Evolutionary conservation across 2,329 filamentous ascomycete genomes (phyloP), one percentile per base, ranked within the genome.

Genomic region (Aspergillus candidus): DNA sequence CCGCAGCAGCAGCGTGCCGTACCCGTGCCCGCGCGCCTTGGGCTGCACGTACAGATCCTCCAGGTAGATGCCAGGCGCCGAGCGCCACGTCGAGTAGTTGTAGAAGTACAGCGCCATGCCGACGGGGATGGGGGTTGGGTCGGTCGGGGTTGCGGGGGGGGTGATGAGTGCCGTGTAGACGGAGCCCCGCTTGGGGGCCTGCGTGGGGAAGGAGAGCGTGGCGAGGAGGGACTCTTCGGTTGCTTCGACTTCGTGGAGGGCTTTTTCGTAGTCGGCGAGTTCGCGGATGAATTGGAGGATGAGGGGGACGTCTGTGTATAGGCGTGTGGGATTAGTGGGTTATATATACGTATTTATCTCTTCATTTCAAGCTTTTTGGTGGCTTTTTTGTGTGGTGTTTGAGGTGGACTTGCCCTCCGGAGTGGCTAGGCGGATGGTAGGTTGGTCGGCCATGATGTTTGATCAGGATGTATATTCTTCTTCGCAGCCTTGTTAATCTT

Each of bases 41-140:
- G 81, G 76, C 55, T 81, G 76, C 33, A 98, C 88, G 59, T 84
- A 95, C n/a, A 97, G 72, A 61, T 97, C 91, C 66, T 97, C 91
- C 32, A 97, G 82, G 66, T 94, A 95, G 60, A 98, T 86, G 3
- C 91, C 91, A 0, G 90, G 81, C 36, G 79, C 79, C n/a, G 86
- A 80, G 7, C 86, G 80, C 93, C 93, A 97, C 0, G 91, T 96
- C 60, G 83, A 88, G 70, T 95, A 97, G 70, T 91, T 97, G 75
- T 91, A 89, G 67, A 94, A 97, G 71, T 89, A 96, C 33, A 96
- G 70, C 1, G 89, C 89, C 78, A 96, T 88, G 38, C 85, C 88
- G 0, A 80, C 86, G 65, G 79, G 60, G 44, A 49, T 37, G 29
- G 65, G 53, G 40, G 52, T 32, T 45, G 59, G 50, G 47, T 53